Evolutionary conservation across 2,329 filamentous ascomycete genomes (phyloP).

Genomic region (Exophiala dermatitidis): DNA sequence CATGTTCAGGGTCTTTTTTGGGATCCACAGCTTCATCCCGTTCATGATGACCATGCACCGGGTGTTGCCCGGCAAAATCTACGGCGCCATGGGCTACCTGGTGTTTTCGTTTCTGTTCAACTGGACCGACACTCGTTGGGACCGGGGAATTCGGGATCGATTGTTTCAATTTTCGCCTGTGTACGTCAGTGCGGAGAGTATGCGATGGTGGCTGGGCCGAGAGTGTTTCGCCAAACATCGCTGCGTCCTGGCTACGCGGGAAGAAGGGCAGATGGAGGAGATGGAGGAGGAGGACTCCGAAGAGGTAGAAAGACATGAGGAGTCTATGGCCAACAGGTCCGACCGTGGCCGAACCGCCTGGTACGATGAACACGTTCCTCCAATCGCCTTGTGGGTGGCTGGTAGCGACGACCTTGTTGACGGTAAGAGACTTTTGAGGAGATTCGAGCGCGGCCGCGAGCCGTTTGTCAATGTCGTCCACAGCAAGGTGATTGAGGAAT

Average conservation of each 20-base stretch:
- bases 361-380: slow-evolving; percentile 73
- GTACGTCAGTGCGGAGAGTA: slow-evolving; percentile 80
- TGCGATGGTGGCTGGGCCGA: slow-evolving; percentile 90
- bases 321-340: slow-evolving; percentile 2
- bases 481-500: slow-evolving; percentile 72
- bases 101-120: slow-evolving; percentile 86
- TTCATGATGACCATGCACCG: slow-evolving; percentile 82
- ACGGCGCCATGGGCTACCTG: slow-evolving; percentile 75
- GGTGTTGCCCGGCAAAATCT: slow-evolving; percentile 58
- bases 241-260: slow-evolving; percentile 75
- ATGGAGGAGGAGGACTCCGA: slow-evolving; percentile 31
- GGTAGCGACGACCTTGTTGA: slow-evolving; percentile 81
- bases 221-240: slow-evolving; percentile 80
- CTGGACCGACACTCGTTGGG: slow-evolving; percentile 82
- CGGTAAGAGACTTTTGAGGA: slow-evolving; percentile 62
- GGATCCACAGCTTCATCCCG: slow-evolving; percentile 88
- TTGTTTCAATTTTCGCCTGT: slow-evolving; percentile 92
- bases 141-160: slow-evolving; percentile 66
- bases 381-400: slow-evolving; percentile 81
- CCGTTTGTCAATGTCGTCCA: slow-evolving; percentile 76
- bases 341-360: slow-evolving; percentile 51
- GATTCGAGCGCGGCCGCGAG: slow-evolving; percentile 70
- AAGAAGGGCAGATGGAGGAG: slow-evolving; percentile 59
- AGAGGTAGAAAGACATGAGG: slow-evolving; percentile 11
- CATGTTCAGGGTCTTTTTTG: slow-evolving; percentile 75